phyloP scores from a whole-genome alignment of 257 asterid genomes.

The Thymus mandschuricus region DNA sequence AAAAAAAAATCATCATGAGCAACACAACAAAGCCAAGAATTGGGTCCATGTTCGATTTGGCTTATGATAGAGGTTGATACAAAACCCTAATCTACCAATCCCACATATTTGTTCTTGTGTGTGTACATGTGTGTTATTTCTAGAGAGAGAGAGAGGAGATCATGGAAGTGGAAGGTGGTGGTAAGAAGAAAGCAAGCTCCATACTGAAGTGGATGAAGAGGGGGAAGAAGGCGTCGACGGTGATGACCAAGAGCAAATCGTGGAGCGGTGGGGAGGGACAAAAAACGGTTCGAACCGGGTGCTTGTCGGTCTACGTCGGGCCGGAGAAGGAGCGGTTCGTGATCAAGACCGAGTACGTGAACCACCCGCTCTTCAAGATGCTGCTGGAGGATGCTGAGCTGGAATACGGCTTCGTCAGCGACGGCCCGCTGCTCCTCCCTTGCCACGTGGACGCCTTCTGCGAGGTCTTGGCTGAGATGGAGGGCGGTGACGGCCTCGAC shows the following conservation, averaged over 20 bases:
- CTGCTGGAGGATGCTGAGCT: slow-evolving; percentile 73
- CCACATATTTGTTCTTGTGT: neutral
- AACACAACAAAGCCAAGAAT: slow-evolving; percentile 40
- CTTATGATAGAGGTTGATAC: slow-evolving; percentile 52
- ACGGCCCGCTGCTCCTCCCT: slow-evolving; percentile 63
- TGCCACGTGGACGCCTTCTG: slow-evolving; percentile 61
- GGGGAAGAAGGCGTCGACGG: neutral
- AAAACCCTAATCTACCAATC: neutral
- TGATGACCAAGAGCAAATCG: slow-evolving; percentile 27
- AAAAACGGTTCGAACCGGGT: slow-evolving; percentile 44
- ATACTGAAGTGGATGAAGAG: slow-evolving; percentile 31
- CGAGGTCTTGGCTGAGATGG: slow-evolving; percentile 56
- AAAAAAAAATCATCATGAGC: slow-evolving; percentile 27
- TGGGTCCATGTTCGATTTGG: slow-evolving; percentile 41
- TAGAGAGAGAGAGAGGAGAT: slow-evolving; percentile 6
- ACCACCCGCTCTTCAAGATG: slow-evolving; percentile 73
- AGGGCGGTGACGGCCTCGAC: slow-evolving; percentile 21
- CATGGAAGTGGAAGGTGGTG: slow-evolving; percentile 27
- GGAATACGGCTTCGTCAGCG: slow-evolving; percentile 60
- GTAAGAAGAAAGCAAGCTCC: slow-evolving; percentile 30
- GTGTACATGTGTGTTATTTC: neutral
- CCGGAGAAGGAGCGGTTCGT: slow-evolving; percentile 59
- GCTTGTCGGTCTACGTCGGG: slow-evolving; percentile 71
- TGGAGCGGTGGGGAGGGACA: slow-evolving; percentile 29
- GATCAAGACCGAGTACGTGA: slow-evolving; percentile 48